Evolutionary conservation across 352 stramenopile genomes (phyloP), one percentile per base, ranked within the genome.

Genomic region (Sclerospora graminicola): DNA sequence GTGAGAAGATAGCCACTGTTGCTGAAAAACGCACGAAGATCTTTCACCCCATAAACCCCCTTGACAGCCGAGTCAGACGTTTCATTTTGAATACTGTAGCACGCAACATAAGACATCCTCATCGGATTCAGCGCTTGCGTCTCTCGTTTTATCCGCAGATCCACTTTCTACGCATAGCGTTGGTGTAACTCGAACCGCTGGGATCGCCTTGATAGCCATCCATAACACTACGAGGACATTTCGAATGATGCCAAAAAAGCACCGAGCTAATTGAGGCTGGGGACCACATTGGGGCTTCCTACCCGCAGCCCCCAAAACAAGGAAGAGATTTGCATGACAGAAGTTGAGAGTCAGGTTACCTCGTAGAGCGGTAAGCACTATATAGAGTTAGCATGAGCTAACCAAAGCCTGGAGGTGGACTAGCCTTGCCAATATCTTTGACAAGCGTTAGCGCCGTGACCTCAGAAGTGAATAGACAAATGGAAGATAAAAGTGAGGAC

Each of bases 221-320:
- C 51, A 57, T 7, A 91, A 41, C 10, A 76, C 58, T 9, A 63
- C 42, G 9, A 91, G 51, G 8, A 89, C 41, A 8, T 59, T 66
- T 31, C 78, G 59, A 48, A 89, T 86, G 31, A 92, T 88, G 8
- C 60, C 50, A 14, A 92, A 88, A 29, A 92, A 92, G 11, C 76
- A 60, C 20, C 77, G 55, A 27, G 80, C 75, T 13, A 89, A 69
- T 49, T 86, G 67, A 5, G 80, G 77, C 39, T 92, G 74, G 10
- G 89, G 56, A 10, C 75, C 78, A 27, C 76, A 67, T 45, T 85
- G 68, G 0, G 73, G 63, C 19, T 82, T 88, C 15, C 61, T 60
- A 16, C 77, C 80, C 2, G 59, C 59, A 16, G 75, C 44, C 89
- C 73, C 77, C 77, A 92, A 54, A 86, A 92, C 8, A n/a, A n/a